These are phyloP conservation scores for Podospora comata DNA, from an alignment of 495 filamentous ascomycete genomes.

Conservation along the genomic window DNA sequence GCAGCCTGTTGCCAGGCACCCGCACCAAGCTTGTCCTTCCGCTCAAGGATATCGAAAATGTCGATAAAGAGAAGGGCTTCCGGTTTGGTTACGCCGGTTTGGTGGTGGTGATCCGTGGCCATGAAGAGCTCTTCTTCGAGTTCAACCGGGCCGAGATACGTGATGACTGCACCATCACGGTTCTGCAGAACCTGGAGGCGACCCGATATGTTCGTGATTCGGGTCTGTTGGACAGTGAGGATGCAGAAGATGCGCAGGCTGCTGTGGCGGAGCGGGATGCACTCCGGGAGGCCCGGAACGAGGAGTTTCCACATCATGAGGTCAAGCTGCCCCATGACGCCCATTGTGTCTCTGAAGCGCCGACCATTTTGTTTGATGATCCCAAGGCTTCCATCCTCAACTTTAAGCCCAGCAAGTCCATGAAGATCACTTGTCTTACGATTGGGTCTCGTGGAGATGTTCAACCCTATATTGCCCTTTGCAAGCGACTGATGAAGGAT, in stretches of 20 bases:
- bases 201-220: slow-evolving; percentile 70
- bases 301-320: slow-evolving; percentile 57
- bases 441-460: slow-evolving; percentile 96
- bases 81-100: slow-evolving; percentile 88
- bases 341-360: slow-evolving; percentile 51
- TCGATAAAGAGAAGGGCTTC: slow-evolving; percentile 93
- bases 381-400: slow-evolving; percentile 87
- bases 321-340: slow-evolving; percentile 54
- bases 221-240: slow-evolving; percentile 62
- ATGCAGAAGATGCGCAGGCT: slow-evolving; percentile 66
- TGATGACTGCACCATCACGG: slow-evolving; percentile 83
- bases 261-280: slow-evolving; percentile 81
- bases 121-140: slow-evolving; percentile 97
- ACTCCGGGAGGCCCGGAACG: slow-evolving; percentile 71
- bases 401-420: slow-evolving; percentile 80
- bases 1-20: slow-evolving; percentile 84
- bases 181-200: slow-evolving; percentile 72
- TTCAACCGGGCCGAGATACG: slow-evolving; percentile 72
- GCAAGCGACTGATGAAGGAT: slow-evolving; percentile 83
- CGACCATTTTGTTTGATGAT: slow-evolving; percentile 86
- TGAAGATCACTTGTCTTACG: slow-evolving; percentile 89
- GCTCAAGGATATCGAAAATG: slow-evolving; percentile 87
- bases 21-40: slow-evolving; percentile 92
- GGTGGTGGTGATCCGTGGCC: slow-evolving; percentile 85
- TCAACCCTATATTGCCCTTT: slow-evolving; percentile 94